Conservation (phyloP, 169 alveolate species). For the Eimeria necatrix region DNA sequence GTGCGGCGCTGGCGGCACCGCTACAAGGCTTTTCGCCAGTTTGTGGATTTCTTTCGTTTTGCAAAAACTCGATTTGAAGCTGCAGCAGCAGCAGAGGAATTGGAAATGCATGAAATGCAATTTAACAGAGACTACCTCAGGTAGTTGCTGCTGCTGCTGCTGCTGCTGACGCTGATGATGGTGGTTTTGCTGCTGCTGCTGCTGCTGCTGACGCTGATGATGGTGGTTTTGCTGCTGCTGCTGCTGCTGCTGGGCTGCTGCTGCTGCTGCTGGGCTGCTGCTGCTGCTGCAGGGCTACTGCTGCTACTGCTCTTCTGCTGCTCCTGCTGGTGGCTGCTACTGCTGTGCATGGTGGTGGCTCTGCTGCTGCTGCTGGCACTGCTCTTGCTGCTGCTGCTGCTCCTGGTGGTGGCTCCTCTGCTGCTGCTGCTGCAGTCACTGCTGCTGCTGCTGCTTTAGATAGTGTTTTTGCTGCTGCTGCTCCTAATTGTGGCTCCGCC, state of each 20-base stretch:
- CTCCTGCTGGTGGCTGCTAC: too few species aligned
- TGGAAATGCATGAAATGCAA: constrained; percentile 11
- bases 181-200: neutral
- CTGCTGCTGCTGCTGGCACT: too few species aligned
- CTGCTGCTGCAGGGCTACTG: too few species aligned
- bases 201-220: constrained; percentile 15
- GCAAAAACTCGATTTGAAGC: constrained; percentile 24
- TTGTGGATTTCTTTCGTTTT: constrained; percentile 47
- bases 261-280: too few species aligned
- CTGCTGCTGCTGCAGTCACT: neutral
- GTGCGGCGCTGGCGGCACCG: constrained; percentile 46
- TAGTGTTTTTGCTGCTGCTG: neutral
- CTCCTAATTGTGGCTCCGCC: too few species aligned
- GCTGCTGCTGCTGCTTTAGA: constrained; percentile 5
- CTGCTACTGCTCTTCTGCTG: too few species aligned
- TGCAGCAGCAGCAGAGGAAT: neutral
- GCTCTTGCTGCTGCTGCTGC: neutral
- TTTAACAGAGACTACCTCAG: neutral
- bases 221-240: constrained; percentile 32
- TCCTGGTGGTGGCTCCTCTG: too few species aligned
- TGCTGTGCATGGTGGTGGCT: too few species aligned
- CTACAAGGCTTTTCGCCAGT: neutral
- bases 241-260: neutral
- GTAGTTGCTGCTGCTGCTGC: constrained; percentile 50
- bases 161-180: neutral